phyloP scores from a whole-genome alignment of 2,329 filamentous ascomycete species.

The Arthroderma uncinatum region DNA sequence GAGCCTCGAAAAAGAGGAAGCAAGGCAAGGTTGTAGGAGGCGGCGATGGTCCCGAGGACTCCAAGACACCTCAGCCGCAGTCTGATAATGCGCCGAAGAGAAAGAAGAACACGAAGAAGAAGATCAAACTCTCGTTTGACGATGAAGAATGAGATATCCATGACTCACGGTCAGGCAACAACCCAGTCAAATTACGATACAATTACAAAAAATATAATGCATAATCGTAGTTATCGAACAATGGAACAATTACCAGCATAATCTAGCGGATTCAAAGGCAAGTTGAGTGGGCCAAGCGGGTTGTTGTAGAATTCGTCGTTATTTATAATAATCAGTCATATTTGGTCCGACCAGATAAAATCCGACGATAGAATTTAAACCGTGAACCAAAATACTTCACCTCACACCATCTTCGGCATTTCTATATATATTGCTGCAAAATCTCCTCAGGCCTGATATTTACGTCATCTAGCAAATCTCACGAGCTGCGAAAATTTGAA shows the following conservation, averaged over 20 bases:
- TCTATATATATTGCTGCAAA: neutral
- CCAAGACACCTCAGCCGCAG: slow-evolving; percentile 13
- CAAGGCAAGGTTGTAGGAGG: slow-evolving; percentile 31
- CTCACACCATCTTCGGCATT: neutral
- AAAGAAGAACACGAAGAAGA: slow-evolving; percentile 34
- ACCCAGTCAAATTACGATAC: neutral
- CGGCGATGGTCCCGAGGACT: slow-evolving; percentile 17
- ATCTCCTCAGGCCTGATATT: neutral
- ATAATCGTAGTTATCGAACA: neutral
- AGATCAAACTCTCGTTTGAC: slow-evolving; percentile 38
- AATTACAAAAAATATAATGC: neutral
- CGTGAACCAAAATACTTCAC: neutral
- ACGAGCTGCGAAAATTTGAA: neutral
- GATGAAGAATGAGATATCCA: slow-evolving; percentile 20
- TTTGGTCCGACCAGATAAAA: neutral
- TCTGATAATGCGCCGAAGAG: slow-evolving; percentile 15
- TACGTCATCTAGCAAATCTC: neutral
- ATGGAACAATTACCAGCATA: neutral
- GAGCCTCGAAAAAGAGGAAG: slow-evolving; percentile 33
- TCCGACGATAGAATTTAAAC: neutral
- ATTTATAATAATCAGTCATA: slow-evolving; percentile 2
- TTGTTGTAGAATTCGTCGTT: neutral
- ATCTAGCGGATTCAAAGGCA: neutral
- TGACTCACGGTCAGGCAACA: neutral
- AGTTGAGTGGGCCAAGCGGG: neutral